These are phyloP conservation scores for Penicillium thymicola DNA, from an alignment of 2,329 filamentous ascomycete species.

Conservation along the genomic window DNA sequence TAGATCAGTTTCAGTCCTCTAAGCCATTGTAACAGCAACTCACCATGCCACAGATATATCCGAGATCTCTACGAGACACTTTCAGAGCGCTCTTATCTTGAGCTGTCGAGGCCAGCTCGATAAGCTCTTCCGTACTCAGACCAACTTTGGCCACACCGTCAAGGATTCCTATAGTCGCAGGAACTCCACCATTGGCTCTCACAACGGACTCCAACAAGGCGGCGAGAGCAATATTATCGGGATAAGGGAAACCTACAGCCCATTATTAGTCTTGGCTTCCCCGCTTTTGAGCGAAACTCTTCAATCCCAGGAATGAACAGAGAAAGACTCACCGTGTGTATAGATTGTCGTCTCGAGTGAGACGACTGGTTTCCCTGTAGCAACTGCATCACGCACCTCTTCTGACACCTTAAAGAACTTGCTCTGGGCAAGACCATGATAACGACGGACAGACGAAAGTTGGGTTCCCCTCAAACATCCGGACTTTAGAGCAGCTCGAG, in stretches of 20 bases:
- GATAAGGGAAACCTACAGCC: conserved; percentile 62
- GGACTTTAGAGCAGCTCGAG: conserved; percentile 23
- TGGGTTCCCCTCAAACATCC: conserved; percentile 15
- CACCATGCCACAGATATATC: conserved; percentile 75
- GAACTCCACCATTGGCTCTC: conserved; percentile 74
- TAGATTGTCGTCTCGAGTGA: conserved; percentile 96
- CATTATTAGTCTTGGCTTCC: conserved; percentile 9
- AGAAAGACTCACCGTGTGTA: conserved; percentile 67
- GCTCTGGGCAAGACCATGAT: conserved; percentile 35
- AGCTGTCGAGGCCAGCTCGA: conserved; percentile 63
- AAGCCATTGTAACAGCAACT: conserved; percentile 22
- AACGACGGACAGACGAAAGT: conserved; percentile 19
- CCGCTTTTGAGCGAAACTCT: not conserved
- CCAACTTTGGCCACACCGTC: conserved; percentile 81
- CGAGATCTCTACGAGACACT: conserved; percentile 81
- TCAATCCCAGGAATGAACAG: not conserved
- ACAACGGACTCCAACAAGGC: conserved; percentile 76
- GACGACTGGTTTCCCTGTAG: conserved; percentile 74
- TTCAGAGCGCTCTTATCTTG: conserved; percentile 69
- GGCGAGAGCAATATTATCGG: conserved; percentile 72
- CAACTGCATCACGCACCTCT: conserved; percentile 75
- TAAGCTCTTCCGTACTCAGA: conserved; percentile 67
- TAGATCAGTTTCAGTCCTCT: conserved; percentile 1
- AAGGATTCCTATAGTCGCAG: conserved; percentile 86
- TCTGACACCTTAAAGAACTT: conserved; percentile 69